Conservation (phyloP, 2,329 filamentous ascomycete genomes). For the Tetracladium maxilliforme region DNA sequence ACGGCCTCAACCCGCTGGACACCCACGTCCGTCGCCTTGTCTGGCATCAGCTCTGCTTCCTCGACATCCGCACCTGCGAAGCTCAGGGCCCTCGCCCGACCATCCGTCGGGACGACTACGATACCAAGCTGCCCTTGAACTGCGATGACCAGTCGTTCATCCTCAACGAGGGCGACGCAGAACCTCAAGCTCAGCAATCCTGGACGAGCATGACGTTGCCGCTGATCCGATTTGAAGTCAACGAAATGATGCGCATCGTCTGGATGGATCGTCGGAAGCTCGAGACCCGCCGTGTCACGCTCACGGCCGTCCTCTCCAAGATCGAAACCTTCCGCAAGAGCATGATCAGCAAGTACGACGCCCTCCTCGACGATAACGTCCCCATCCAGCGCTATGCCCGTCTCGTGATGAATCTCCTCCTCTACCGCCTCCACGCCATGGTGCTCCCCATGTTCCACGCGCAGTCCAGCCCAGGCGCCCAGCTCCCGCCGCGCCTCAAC, state of each 20-base stretch:
- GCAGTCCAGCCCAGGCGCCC: constrained; percentile 17
- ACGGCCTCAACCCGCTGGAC: constrained; percentile 51
- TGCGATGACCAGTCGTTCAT: constrained; percentile 51
- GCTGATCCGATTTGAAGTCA: constrained; percentile 57
- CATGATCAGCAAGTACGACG: constrained; percentile 51
- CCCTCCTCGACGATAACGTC: constrained; percentile 40
- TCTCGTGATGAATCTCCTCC: constrained; percentile 48
- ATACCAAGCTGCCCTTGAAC: constrained; percentile 58
- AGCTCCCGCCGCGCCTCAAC: constrained; percentile 46
- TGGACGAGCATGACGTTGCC: constrained; percentile 58
- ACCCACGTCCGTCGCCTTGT: constrained; percentile 57
- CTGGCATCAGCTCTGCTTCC: constrained; percentile 67
- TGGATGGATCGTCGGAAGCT: constrained; percentile 56
- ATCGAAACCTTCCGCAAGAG: constrained; percentile 52
- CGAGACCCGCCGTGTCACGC: constrained; percentile 41
- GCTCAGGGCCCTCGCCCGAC: constrained; percentile 57
- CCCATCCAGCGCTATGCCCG: constrained; percentile 49
- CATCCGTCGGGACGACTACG: constrained; percentile 61
- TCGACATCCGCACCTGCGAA: constrained; percentile 63
- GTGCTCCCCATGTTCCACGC: constrained; percentile 52
- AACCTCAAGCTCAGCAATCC: constrained; percentile 14
- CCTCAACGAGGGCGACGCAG: constrained; percentile 24
- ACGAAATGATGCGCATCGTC: constrained; percentile 56
- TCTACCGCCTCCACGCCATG: constrained; percentile 49
- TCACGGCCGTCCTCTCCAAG: constrained; percentile 51